Percentiles rank a stretch among this genome's conserved stretches.
These are phyloP conservation scores for Saitoella complicata DNA, from an alignment of 805 yeast genomes.

Conservation along the genomic window DNA sequence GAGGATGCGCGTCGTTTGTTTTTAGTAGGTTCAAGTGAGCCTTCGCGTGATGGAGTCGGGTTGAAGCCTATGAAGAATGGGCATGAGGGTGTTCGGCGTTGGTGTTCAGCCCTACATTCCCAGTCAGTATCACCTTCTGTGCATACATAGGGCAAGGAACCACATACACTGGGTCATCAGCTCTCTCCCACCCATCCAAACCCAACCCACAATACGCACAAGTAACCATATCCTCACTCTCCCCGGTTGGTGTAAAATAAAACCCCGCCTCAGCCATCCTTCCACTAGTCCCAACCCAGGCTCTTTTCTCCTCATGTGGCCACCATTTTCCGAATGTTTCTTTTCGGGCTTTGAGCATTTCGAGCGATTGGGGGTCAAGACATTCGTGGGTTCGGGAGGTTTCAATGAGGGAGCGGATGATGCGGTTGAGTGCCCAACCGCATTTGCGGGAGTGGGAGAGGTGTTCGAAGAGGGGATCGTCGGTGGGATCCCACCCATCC, in stretches of 20 bases:
- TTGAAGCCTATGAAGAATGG: no score
- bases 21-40: no score
- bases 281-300: conserved; percentile 25
- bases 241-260: conserved; percentile 33
- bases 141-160: neutral
- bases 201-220: conserved; percentile 52
- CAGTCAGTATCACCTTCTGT: no score
- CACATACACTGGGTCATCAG: conserved; percentile 38
- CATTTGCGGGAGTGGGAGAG: conserved; percentile 22
- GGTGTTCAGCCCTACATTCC: no score
- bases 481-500: conserved; percentile 43
- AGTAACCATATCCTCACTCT: conserved; percentile 35
- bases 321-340: conserved; percentile 27
- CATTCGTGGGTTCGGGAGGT: conserved; percentile 7
- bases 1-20: no score
- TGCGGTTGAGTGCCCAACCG: conserved; percentile 19
- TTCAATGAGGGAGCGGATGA: conserved; percentile 12
- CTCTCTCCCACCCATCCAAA: conserved; percentile 54
- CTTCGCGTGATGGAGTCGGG: no score
- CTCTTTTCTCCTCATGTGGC: conserved; percentile 30
- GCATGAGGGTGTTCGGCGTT: no score
- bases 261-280: conserved; percentile 48
- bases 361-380: conserved; percentile 15
- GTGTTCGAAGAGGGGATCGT: conserved; percentile 38
- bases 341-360: conserved; percentile 12